Evolutionary conservation across 2,329 filamentous ascomycete species (phyloP).

Genomic region (Claviceps citrina): DNA sequence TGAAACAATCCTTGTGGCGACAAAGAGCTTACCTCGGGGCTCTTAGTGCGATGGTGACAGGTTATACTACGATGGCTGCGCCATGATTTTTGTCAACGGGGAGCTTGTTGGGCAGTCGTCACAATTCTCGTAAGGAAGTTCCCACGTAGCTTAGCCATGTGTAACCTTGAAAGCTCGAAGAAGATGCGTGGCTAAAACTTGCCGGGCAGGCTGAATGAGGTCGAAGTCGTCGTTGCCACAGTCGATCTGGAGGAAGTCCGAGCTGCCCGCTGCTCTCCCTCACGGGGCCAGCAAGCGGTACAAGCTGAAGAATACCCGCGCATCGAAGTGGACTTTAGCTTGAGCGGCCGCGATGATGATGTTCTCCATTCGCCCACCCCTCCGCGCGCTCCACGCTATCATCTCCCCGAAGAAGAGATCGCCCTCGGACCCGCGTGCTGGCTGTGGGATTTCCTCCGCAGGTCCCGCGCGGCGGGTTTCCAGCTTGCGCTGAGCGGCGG

Average conservation of each 20-base stretch:
- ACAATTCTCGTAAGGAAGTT: conserved; percentile 34
- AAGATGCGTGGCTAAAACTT: neutral
- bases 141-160: conserved; percentile 27
- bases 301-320: conserved; percentile 7
- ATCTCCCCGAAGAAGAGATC: conserved; percentile 52
- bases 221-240: conserved; percentile 51
- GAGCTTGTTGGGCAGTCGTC: conserved; percentile 45
- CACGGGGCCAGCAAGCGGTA: conserved; percentile 8
- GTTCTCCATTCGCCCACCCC: conserved; percentile 25
- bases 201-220: conserved; percentile 13
- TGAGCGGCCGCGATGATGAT: conserved; percentile 7
- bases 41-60: conserved; percentile 1
- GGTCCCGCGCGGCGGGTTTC: conserved; percentile 35
- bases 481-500: conserved; percentile 39
- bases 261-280: conserved; percentile 1
- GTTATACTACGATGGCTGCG: conserved; percentile 10
- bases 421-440: conserved; percentile 48
- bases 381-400: conserved; percentile 33
- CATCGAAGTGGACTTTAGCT: conserved; percentile 8
- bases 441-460: conserved; percentile 48
- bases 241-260: conserved; percentile 58
- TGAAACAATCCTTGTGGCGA: too few species aligned
- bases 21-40: neutral
- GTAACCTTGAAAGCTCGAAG: neutral
- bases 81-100: conserved; percentile 50